Base-by-base conservation (phyloP, 2,329 filamentous ascomycete species). In the Aspergillus terreus region DNA sequence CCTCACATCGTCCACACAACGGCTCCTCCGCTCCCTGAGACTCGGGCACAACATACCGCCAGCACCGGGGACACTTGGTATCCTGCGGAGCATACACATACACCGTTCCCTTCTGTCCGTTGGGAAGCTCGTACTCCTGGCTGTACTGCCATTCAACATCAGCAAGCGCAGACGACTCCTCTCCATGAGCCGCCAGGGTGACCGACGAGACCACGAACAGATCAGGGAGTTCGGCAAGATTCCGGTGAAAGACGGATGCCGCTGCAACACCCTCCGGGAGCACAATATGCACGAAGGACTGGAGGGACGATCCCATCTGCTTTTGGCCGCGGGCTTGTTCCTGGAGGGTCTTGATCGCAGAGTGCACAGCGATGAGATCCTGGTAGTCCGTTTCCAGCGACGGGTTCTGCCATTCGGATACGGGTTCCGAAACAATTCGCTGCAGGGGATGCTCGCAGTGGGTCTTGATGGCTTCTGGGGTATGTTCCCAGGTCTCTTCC, bases 21-120 rank as follows among this genome's bases (percentile, higher is more conserved):
- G 75, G 69, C 15, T 87, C 83, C 59, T 86, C 79, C 44, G 72
- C 71, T n/a, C 60, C 56, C 46, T 57, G 47, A 4, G 59, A 41
- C 42, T 68, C 60, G 17, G 80, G 76, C n/a, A 87, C 85, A 21
- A 87, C 79, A 69, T 90, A 95, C 55, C 87, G 83, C 94, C 94
- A 99, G 73, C 94, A 99, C 46, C 94, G 79, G 1, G 82, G 79
- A 68, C 94, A 99, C 70, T 97, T 99, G 44, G 78, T 72, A 11
- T 74, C 70, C 12, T 68, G 68, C 0, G 84, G 78, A 9, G 78
- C 67, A 56, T 76, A 75, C 17, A 76, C 68, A 63, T 71, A 64
- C 4, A 69, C 71, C 2, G 51, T 65, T 2, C 70, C 72, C 47
- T 61, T 63, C 5, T 57, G 52, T 14, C 66, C 70, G 50, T 59